A percentile compares a stretch with the other conserved stretches of the same genome.
phyloP scores from a whole-genome alignment of 1,139 yeast species.

The Kodamaea suecica region DNA sequence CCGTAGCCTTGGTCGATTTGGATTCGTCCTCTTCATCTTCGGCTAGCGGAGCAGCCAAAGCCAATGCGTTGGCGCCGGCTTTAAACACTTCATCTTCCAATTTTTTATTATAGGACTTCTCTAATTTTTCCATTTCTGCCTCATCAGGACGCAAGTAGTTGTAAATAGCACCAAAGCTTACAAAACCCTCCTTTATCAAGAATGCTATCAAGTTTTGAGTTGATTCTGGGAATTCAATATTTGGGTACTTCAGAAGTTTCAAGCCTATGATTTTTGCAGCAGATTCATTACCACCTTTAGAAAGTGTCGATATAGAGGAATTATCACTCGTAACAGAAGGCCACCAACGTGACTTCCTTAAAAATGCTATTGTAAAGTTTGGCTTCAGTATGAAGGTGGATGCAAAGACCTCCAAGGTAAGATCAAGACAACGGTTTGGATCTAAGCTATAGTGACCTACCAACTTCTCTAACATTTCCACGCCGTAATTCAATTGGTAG shows the following conservation, averaged over 20 bases:
- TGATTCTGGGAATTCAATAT: constrained; percentile 41
- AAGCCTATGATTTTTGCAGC: constrained; percentile 63
- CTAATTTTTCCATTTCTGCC: constrained; percentile 39
- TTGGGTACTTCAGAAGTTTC: constrained; percentile 39
- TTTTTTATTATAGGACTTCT: constrained; percentile 45
- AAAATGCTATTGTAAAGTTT: constrained; percentile 45
- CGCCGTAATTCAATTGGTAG: constrained; percentile 44
- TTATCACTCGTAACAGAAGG: constrained; percentile 41
- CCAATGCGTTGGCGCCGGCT: constrained; percentile 76
- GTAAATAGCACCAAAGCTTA: constrained; percentile 63
- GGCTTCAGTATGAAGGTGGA: constrained; percentile 44
- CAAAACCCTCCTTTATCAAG: constrained; percentile 65
- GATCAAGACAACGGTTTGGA: constrained; percentile 66
- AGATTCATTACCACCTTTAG: constrained; percentile 47
- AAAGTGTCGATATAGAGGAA: constrained; percentile 28
- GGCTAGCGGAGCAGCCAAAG: constrained; percentile 80
- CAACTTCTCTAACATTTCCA: constrained; percentile 51
- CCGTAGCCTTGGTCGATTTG: constrained; percentile 4
- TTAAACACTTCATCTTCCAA: constrained; percentile 60
- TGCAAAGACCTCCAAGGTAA: constrained; percentile 52
- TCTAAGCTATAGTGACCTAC: constrained; percentile 81
- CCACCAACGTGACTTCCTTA: constrained; percentile 65
- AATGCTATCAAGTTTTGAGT: constrained; percentile 47
- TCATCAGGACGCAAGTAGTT: constrained; percentile 51
- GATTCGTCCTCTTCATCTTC: constrained; percentile 56